Percentiles rank a stretch among this genome's conserved stretches.
Evolutionary conservation across 1,284 basidiomycete genomes (phyloP).

Genomic region (Testicularia cyperi): DNA sequence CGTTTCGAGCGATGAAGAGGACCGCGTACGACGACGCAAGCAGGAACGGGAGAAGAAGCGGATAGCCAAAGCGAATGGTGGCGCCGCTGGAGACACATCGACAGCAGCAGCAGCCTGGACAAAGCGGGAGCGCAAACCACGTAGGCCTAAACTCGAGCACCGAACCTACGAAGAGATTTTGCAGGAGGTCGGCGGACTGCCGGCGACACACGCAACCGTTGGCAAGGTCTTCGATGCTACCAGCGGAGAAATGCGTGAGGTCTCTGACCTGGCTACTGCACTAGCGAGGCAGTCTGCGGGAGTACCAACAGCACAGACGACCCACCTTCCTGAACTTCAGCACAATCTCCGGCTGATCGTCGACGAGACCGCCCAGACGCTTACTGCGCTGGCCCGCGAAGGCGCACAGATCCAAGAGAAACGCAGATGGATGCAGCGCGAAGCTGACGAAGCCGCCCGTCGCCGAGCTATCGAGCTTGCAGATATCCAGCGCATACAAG

Average conservation of each 20-base stretch:
- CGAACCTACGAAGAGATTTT: slow-evolving; percentile 59
- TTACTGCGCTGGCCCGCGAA: slow-evolving; percentile 85
- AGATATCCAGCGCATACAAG: slow-evolving; percentile 40
- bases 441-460: slow-evolving; percentile 69
- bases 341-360: slow-evolving; percentile 88
- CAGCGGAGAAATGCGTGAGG: slow-evolving; percentile 31
- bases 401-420: slow-evolving; percentile 78
- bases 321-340: slow-evolving; percentile 80
- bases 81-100: too few species aligned
- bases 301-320: slow-evolving; percentile 3
- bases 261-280: slow-evolving; percentile 43
- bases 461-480: slow-evolving; percentile 69
- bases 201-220: slow-evolving; percentile 5
- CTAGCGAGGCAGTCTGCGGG: slow-evolving; percentile 28
- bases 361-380: slow-evolving; percentile 76
- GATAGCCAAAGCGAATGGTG: too few species aligned
- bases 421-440: slow-evolving; percentile 69
- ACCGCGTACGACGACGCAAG: slow-evolving; percentile 1
- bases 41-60: slow-evolving; percentile 1
- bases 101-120: slow-evolving; percentile 32
- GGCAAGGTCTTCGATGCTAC: slow-evolving; percentile 55
- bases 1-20: slow-evolving; percentile 35
- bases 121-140: slow-evolving; percentile 31
- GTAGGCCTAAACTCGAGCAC: slow-evolving; percentile 50
- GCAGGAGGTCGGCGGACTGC: slow-evolving; percentile 35